A percentile compares a stretch with the other conserved stretches of the same genome.
These are phyloP conservation scores for Irineochytrium annulatum DNA, from an alignment of 192 early-diverging fungal species.

Conservation along the genomic window DNA sequence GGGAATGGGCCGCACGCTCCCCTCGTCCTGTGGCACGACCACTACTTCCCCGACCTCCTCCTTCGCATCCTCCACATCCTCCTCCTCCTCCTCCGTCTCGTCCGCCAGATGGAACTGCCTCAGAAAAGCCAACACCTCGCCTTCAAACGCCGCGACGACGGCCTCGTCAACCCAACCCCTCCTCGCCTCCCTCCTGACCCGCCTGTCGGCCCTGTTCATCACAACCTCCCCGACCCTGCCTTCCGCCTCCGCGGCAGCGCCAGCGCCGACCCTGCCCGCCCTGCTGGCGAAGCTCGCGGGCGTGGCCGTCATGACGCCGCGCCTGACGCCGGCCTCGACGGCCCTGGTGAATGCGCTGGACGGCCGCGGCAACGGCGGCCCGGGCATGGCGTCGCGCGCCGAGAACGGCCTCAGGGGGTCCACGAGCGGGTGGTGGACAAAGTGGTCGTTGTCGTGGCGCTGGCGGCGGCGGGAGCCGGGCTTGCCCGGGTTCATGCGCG, in stretches of 20 bases:
- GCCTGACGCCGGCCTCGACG: not conserved
- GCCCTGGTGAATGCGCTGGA: constrained; percentile 5
- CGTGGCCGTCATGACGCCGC: not conserved
- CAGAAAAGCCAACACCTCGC: constrained; percentile 4
- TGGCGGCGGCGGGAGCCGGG: constrained; percentile 23
- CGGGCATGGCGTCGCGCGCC: constrained; percentile 7
- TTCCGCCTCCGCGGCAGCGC: not conserved
- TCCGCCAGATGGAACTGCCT: too few relatives aligned
- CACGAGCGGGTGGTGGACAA: constrained; percentile 24
- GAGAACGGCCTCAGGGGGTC: not conserved
- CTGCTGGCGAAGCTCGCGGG: too few relatives aligned
- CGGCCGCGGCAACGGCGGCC: constrained; percentile 9
- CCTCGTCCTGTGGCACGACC: not conserved
- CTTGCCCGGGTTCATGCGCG: constrained; percentile 6
- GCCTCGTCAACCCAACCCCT: constrained; percentile 11
- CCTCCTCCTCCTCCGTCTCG: not conserved
- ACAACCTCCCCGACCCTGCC: constrained; percentile 4
- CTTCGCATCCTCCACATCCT: not conserved
- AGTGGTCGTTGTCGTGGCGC: constrained; percentile 26
- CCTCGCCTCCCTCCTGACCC: constrained; percentile 2
- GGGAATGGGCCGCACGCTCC: not conserved
- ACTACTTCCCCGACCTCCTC: not conserved
- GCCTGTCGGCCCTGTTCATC: constrained; percentile 10
- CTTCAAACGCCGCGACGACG: constrained; percentile 16
- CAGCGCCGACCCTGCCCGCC: not conserved